Base-by-base conservation (phyloP, 345 rosid genomes). In the Corymbia maculata region DNA sequence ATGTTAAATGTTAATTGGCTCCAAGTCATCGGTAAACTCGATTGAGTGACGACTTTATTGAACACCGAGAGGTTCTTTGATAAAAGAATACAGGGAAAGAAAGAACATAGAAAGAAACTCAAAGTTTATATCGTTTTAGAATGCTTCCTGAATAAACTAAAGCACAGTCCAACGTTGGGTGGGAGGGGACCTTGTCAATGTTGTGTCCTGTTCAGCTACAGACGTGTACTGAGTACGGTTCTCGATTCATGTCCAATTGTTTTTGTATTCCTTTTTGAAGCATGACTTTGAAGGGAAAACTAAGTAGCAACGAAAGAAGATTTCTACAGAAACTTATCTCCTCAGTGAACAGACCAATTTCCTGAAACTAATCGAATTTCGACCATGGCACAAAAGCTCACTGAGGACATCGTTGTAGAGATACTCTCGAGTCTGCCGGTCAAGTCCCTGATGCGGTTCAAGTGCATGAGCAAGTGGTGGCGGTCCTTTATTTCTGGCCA, bases 391-490 rank as follows among this genome's bases (percentile, higher is more conserved):
- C 44, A 68, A 30, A 68, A 15, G 45, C 79, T 88, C 17, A 22
- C 5, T 8, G 85, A 85, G 4, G 28, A 86, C 26, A 28, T 86
- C 4, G 13, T 84, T 8, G 19, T 51, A 0, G 87, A 89, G 9
- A 52, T 89, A 22, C 88, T 82, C 66, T 86, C 85, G 5, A 36
- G 90, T 88, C 90, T 89, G 44, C 88, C 87, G 1, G 87, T 87
- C 85, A 84, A 87, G 80, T n/a, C 88, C 61, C 66, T n/a, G 28
- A 22, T 42, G 53, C 53, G 44, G 66, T 89, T 59, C 85, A 44
- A 87, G 85, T 82, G 87, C 64, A 75, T 89, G 42, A 80, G 90
- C 87, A 44, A 89, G 87, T 19, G 13, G 22, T 87, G 88, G 88
- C 26, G n/a, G 64, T 51, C 86, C 2, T 24, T 89, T 14, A 87